Conservation (phyloP, 441 rosid species). For the Biscutella auriculata region DNA sequence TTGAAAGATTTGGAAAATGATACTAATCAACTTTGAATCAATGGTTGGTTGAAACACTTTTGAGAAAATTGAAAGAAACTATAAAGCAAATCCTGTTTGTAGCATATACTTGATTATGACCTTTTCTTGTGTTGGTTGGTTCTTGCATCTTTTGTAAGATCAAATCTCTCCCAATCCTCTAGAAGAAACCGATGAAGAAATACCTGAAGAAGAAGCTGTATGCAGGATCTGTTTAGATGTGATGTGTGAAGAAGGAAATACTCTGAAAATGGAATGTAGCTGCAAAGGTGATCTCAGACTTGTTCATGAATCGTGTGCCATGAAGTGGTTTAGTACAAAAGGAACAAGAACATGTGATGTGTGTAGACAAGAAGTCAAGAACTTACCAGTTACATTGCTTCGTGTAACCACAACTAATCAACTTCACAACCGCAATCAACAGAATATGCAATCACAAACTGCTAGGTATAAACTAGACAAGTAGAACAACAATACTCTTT, state of each 20-base stretch:
- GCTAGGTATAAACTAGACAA: constrained; percentile 47
- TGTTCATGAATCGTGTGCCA: constrained; percentile 82
- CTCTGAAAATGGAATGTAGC: constrained; percentile 96
- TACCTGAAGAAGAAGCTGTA: constrained; percentile 91
- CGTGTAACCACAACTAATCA: constrained; percentile 38
- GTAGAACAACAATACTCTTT: background rate
- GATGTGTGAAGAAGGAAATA: constrained; percentile 76
- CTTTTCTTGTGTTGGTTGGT: background rate
- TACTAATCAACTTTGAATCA: background rate
- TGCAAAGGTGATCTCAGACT: constrained; percentile 93
- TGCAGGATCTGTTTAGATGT: constrained; percentile 86
- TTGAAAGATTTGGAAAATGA: no score
- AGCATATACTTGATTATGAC: background rate
- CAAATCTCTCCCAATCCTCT: constrained; percentile 37
- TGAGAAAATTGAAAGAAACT: background rate
- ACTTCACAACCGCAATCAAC: constrained; percentile 33
- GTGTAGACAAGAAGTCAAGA: constrained; percentile 69
- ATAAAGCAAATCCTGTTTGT: no score
- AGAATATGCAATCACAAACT: constrained; percentile 33
- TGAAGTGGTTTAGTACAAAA: constrained; percentile 78
- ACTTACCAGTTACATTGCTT: constrained; percentile 83
- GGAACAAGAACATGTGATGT: constrained; percentile 91
- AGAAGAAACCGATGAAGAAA: constrained; percentile 72
- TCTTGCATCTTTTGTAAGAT: constrained; percentile 35
- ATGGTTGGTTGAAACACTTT: background rate